Evolutionary conservation across 768 basidiomycete genomes (phyloP), one percentile per base, ranked within the genome.

Genomic region (Cystofilobasidium bisporidii): DNA sequence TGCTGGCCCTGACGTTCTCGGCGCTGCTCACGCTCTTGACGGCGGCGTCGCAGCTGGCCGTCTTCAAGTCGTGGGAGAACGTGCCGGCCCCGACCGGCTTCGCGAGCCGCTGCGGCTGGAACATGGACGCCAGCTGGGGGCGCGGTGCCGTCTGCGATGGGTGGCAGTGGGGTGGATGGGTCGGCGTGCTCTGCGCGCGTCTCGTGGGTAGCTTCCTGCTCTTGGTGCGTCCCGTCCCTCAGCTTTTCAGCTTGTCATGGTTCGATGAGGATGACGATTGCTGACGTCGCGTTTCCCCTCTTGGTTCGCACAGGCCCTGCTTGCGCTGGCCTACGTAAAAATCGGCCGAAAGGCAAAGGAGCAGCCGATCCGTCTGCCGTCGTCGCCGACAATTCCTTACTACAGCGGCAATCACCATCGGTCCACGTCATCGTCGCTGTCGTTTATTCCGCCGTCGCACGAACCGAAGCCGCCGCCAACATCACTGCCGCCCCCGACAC

Each of bases 71-170:
- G n/a, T 53, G 50, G 50, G n/a, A 28, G 22, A 5, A 24, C 50
- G 22, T 9, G 50, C 22, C n/a, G 3, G n/a, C 50, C 18, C 50
- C 50, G 50, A 24, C 17, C 5, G 50, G 50, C 8, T 53, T 53
- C 17, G 22, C 10, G 3, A 28, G 28, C 22, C 22, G 50, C 11
- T 53, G 50, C 50, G 50, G 50, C n/a, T 53, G 50, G 50, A 17
- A 24, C 50, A 53, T 53, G 50, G 50, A 53, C 50, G 50, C 50
- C 50, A 24, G 50, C 24, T 53, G 50, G 50, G 50, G 50, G 22
- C 9, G 50, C 11, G 50, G 50, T 12, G 26, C 50, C 12, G 50
- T 28, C 24, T 53, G 50, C 24, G 22, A 24, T 5, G 50, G 50
- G 2, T 24, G 50, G 50, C n/a, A 30, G 50, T 53, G 50, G 50